phyloP scores from a whole-genome alignment of 345 rosid genomes.

The Eucalyptus marginata region DNA sequence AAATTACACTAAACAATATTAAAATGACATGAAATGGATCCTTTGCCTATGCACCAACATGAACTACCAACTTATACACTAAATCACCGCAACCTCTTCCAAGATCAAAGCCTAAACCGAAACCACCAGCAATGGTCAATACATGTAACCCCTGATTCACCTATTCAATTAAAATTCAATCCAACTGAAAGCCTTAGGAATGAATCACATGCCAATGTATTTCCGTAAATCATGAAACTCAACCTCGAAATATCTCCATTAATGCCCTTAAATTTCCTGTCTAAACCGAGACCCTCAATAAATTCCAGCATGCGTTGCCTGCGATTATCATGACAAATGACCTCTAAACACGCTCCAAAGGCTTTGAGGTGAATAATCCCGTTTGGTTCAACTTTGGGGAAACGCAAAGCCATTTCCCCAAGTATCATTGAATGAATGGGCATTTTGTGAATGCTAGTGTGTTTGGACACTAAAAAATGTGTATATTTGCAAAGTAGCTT shows the following conservation, averaged over 20 bases:
- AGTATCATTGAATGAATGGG: too few relatives aligned
- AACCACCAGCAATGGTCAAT: not conserved
- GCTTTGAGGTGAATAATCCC: not conserved
- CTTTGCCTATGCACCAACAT: not conserved
- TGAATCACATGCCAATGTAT: not conserved
- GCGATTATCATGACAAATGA: not conserved
- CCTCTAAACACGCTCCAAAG: not conserved
- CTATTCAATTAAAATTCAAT: not conserved
- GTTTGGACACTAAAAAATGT: too few relatives aligned
- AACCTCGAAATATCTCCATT: not conserved
- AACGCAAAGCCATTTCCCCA: too few relatives aligned
- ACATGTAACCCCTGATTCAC: not conserved
- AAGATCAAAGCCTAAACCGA: not conserved
- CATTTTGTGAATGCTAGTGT: too few relatives aligned
- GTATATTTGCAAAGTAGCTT: too few relatives aligned
- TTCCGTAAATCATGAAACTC: not conserved
- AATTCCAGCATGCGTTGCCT: not conserved
- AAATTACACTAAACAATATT: not conserved
- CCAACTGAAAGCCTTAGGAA: not conserved
- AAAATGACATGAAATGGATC: not conserved
- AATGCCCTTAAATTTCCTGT: not conserved
- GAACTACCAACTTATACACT: not conserved
- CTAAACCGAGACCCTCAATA: not conserved
- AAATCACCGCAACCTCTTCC: not conserved
- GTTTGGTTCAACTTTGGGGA: too few relatives aligned